Percentiles rank a stretch among this genome's conserved stretches.
Conservation (phyloP, 2,329 filamentous ascomycete genomes). For the Remersonia thermophila region DNA sequence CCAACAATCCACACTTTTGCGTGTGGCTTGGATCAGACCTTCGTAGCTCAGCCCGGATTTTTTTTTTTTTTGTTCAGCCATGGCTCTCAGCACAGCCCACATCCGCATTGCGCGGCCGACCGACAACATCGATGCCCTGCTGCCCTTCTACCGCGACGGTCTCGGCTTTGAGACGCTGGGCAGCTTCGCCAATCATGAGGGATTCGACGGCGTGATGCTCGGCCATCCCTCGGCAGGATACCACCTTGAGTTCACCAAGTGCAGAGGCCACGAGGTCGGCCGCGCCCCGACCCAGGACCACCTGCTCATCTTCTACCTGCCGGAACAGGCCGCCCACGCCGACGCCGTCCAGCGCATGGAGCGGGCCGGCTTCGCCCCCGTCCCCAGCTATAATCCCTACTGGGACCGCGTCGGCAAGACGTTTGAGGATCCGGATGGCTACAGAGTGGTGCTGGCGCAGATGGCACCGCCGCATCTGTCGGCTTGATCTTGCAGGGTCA, state of each 20-base stretch:
- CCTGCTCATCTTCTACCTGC: constrained; percentile 32
- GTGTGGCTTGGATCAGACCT: no score
- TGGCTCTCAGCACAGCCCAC: constrained; percentile 17
- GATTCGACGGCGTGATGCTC: constrained; percentile 31
- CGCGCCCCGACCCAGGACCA: constrained; percentile 31
- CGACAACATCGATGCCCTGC: constrained; percentile 24
- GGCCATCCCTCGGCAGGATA: constrained; percentile 26
- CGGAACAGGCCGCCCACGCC: constrained; percentile 20
- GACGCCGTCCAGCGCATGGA: constrained; percentile 25
- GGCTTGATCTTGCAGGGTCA: no score
- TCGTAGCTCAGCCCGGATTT: no score
- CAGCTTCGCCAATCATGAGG: constrained; percentile 26
- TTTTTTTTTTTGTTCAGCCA: neutral
- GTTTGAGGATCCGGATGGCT: constrained; percentile 34
- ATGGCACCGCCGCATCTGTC: constrained; percentile 7
- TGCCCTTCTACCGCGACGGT: constrained; percentile 30
- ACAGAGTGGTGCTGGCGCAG: constrained; percentile 29
- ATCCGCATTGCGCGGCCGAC: constrained; percentile 32
- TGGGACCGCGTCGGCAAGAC: constrained; percentile 33
- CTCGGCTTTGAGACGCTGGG: constrained; percentile 26
- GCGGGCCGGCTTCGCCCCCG: constrained; percentile 22
- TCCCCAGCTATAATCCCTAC: constrained; percentile 30
- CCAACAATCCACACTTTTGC: no score
- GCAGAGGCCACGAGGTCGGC: constrained; percentile 23
- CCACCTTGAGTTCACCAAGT: constrained; percentile 32